phyloP scores from a whole-genome alignment of 768 basidiomycete species.

The Termitomyces sp. region DNA sequence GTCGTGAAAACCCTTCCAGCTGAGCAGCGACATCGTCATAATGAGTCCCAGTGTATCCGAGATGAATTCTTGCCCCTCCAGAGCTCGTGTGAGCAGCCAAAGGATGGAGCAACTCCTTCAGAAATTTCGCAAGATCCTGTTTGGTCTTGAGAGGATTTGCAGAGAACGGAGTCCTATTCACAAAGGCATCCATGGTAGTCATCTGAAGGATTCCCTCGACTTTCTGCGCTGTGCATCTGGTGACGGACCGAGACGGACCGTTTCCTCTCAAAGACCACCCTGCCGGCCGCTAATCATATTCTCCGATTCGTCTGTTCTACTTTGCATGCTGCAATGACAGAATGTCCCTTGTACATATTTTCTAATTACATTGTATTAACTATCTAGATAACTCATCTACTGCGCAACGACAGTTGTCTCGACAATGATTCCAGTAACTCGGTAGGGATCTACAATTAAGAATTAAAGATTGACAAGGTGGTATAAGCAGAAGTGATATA shows the following conservation, averaged over 20 bases:
- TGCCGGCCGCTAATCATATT: too few relatives aligned
- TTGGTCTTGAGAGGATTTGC: slow-evolving; percentile 60
- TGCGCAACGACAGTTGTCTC: slow-evolving; percentile 79
- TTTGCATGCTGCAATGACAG: slow-evolving; percentile 1
- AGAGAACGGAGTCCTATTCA: slow-evolving; percentile 37
- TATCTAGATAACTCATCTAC: slow-evolving; percentile 23
- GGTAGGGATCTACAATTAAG: slow-evolving; percentile 74
- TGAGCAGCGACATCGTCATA: slow-evolving; percentile 70
- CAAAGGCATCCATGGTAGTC: slow-evolving; percentile 27
- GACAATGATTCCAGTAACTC: slow-evolving; percentile 84
- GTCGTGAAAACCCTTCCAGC: slow-evolving; percentile 72
- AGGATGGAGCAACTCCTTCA: slow-evolving; percentile 57
- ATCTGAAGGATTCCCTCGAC: not conserved
- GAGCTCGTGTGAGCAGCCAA: slow-evolving; percentile 66
- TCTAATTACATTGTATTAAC: not conserved
- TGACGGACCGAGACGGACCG: slow-evolving; percentile 11
- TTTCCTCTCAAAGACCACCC: not conserved
- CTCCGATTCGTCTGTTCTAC: not conserved
- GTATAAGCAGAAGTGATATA: slow-evolving; percentile 13
- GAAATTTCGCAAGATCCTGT: slow-evolving; percentile 51
- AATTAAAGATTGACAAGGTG: slow-evolving; percentile 1
- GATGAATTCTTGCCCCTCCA: slow-evolving; percentile 65
- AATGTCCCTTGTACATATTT: slow-evolving; percentile 9
- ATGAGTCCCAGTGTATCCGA: slow-evolving; percentile 67
- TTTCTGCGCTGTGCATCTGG: slow-evolving; percentile 1